A percentile compares a stretch with the other conserved stretches of the same genome.
Evolutionary conservation across 2,329 filamentous ascomycete species (phyloP).

Genomic region (Seiridium cupressi): DNA sequence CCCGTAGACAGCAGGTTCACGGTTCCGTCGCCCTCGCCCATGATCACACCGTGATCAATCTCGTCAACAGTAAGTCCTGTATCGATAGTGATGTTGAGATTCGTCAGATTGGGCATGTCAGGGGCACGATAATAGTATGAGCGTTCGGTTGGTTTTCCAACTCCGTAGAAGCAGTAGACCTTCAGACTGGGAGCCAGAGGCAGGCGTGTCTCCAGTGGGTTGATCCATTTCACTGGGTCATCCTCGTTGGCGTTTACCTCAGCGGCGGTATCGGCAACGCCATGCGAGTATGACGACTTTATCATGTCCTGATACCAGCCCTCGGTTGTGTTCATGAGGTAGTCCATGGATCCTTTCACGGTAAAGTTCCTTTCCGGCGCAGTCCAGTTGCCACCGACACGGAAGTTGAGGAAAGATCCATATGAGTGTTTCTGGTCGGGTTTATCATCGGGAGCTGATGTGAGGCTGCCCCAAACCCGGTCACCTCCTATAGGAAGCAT

Average conservation of each 20-base stretch:
- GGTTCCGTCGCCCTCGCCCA: slow-evolving; percentile 95
- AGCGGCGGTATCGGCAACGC: slow-evolving; percentile 74
- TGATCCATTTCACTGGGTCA: slow-evolving; percentile 85
- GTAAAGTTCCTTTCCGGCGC: slow-evolving; percentile 75
- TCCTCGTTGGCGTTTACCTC: slow-evolving; percentile 82
- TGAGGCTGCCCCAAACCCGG: slow-evolving; percentile 88
- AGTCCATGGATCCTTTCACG: slow-evolving; percentile 71
- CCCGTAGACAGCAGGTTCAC: slow-evolving; percentile 89
- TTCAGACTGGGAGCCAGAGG: slow-evolving; percentile 87
- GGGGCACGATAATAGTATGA: slow-evolving; percentile 82
- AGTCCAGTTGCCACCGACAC: slow-evolving; percentile 60
- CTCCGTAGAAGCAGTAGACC: slow-evolving; percentile 95
- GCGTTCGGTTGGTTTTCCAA: slow-evolving; percentile 90
- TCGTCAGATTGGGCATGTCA: slow-evolving; percentile 63
- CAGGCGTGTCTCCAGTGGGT: slow-evolving; percentile 85
- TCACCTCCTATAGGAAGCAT: slow-evolving; percentile 96
- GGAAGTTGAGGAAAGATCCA: slow-evolving; percentile 85
- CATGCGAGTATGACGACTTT: slow-evolving; percentile 77
- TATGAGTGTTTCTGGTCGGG: slow-evolving; percentile 71
- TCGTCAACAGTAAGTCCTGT: slow-evolving; percentile 58
- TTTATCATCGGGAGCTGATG: slow-evolving; percentile 84
- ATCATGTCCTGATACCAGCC: slow-evolving; percentile 81
- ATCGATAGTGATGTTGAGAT: slow-evolving; percentile 73
- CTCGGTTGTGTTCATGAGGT: slow-evolving; percentile 75
- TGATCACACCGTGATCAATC: slow-evolving; percentile 84